Base-by-base conservation (phyloP, 2,329 filamentous ascomycete species). In the Alternaria infectoria region DNA sequence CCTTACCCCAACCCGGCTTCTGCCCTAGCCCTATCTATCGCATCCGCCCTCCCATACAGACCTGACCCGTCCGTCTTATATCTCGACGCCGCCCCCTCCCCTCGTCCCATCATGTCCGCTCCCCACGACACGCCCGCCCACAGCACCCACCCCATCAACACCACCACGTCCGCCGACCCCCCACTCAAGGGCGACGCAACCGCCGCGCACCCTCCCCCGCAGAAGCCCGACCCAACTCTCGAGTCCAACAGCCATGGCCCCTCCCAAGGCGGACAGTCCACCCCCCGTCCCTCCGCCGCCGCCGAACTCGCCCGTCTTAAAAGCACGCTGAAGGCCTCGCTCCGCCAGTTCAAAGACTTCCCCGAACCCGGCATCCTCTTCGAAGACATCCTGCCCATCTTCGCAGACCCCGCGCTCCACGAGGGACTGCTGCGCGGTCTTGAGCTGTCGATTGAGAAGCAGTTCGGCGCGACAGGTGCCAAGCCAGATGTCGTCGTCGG, bases 311-410 rank as follows among this genome's bases (percentile, higher is more conserved):
- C 77, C 74, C 62, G 73, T 87, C 87, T 90, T 86, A 87, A 87
- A 81, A 83, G 87, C 83, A 91, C 80, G 82, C 86, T 94, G 86
- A 86, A 89, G 78, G 82, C 83, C 71, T 88, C 91, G 64, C 88
- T 98, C 73, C 92, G 92, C 81, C 90, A 93, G 81, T 97, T 93
- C 84, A 89, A 90, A 76, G 93, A 98, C 86, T 98, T 97, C 84
- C 95, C 95, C 63, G 90, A 91, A 70, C 90, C 91, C 49, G 95
- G 96, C 80, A 95, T 99, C 78, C 87, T 97, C 76, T 99, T 99
- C 83, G 93, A 97, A 84, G 96, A 99, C 80, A 98, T 99, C 83
- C 90, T 99, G 81, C 96, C 96, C 65, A 90, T 98, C 78, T 98
- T 99, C 85, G 89, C 92, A 79, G 87, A 93, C 77, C 89, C 90